Evolutionary conservation across 1,284 basidiomycete genomes (phyloP).

Genomic region (Bjerkandera adusta): DNA sequence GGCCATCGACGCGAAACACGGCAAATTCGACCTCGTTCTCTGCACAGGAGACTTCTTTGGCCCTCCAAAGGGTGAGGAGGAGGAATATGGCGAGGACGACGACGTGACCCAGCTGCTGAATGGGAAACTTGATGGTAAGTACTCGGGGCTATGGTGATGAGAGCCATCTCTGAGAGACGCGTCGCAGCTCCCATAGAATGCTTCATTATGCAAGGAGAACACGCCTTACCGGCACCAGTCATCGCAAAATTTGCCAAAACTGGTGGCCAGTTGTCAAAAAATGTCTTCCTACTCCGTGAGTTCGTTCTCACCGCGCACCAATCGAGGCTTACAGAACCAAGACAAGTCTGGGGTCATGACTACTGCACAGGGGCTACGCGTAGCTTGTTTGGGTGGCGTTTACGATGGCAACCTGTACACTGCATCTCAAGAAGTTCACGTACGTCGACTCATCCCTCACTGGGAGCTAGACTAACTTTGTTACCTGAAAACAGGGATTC

Average conservation of each 20-base stretch:
- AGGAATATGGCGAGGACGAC: constrained; percentile 39
- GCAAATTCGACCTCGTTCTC: constrained; percentile 88
- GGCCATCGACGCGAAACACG: constrained; percentile 89
- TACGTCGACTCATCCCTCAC: constrained; percentile 31
- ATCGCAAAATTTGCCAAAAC: constrained; percentile 73
- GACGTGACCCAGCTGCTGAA: constrained; percentile 62
- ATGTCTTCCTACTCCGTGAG: constrained; percentile 84
- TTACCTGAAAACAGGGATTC: constrained; percentile 58
- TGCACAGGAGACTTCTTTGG: constrained; percentile 93
- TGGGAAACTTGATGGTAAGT: constrained; percentile 63
- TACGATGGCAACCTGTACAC: constrained; percentile 65
- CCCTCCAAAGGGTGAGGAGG: constrained; percentile 42
- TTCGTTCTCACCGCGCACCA: constrained; percentile 9
- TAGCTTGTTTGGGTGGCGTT: constrained; percentile 82
- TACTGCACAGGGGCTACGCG: constrained; percentile 80
- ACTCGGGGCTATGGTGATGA: constrained; percentile 4
- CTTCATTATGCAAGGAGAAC: constrained; percentile 87
- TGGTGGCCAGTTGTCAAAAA: constrained; percentile 76
- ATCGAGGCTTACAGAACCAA: constrained; percentile 30
- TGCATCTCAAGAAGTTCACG: constrained; percentile 55
- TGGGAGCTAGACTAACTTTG: not conserved
- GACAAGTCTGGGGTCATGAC: constrained; percentile 83
- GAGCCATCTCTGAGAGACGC: constrained; percentile 2
- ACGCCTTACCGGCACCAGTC: constrained; percentile 69
- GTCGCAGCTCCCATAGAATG: constrained; percentile 79